Conservation (phyloP, 2,329 filamentous ascomycete species). For the Blastomyces parvus region DNA sequence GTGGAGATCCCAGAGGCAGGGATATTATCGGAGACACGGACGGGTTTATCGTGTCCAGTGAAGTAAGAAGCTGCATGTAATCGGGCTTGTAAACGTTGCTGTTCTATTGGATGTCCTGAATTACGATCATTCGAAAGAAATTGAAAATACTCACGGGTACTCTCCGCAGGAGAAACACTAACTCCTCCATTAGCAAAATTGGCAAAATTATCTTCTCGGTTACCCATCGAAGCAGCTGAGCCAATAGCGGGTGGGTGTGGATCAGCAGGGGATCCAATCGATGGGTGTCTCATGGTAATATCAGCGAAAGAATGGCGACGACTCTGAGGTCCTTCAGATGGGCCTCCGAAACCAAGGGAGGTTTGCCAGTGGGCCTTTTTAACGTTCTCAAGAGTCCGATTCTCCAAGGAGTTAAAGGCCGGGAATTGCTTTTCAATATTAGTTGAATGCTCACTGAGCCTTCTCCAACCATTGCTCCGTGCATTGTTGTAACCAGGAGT, state of each 20-base stretch:
- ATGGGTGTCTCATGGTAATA: conserved; percentile 40
- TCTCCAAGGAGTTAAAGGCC: conserved; percentile 31
- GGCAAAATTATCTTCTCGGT: conserved; percentile 31
- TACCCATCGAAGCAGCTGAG: conserved; percentile 21
- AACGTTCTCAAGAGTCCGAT: conserved; percentile 37
- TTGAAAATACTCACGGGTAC: conserved; percentile 35
- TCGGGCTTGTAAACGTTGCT: conserved; percentile 32
- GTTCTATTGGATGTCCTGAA: conserved; percentile 26
- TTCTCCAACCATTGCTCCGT: conserved; percentile 30
- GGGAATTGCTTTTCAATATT: conserved; percentile 35
- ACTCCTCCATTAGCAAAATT: conserved; percentile 30
- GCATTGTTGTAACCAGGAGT: conserved; percentile 32
- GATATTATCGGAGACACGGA: conserved; percentile 26
- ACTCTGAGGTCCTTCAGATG: conserved; percentile 40
- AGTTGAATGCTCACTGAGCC: conserved; percentile 37
- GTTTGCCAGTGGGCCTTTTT: conserved; percentile 44
- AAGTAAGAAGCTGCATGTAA: conserved; percentile 38
- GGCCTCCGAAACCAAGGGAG: conserved; percentile 40
- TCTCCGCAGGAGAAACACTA: conserved; percentile 30
- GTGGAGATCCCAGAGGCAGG: conserved; percentile 26
- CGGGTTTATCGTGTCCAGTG: conserved; percentile 28
- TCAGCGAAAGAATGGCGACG: conserved; percentile 45
- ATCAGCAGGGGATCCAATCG: conserved; percentile 33
- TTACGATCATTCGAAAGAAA: conserved; percentile 27
- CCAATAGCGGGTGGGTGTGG: conserved; percentile 19